These are phyloP conservation scores for Daedaleopsis nitida DNA, from an alignment of 768 basidiomycete species.

Conservation along the genomic window DNA sequence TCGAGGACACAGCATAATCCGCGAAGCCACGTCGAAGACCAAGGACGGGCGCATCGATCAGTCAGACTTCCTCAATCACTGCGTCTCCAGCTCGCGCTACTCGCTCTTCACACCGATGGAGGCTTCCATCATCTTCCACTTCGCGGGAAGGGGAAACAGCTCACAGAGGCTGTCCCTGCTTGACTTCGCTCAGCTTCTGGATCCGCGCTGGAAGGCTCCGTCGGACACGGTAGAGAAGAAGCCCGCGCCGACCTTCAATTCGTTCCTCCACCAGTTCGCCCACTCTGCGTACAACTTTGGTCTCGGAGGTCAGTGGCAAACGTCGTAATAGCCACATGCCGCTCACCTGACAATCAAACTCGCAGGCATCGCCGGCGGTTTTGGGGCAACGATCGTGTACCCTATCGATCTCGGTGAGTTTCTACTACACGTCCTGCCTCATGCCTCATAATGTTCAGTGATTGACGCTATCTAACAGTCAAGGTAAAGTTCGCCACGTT, in stretches of 20 bases:
- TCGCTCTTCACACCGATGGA: constrained; percentile 98
- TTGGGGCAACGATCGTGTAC: constrained; percentile 97
- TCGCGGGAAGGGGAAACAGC: constrained; percentile 79
- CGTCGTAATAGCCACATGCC: background rate
- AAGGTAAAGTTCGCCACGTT: constrained; percentile 53
- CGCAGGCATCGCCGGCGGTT: constrained; percentile 84
- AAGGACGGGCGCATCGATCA: constrained; percentile 96
- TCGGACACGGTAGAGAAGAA: constrained; percentile 47
- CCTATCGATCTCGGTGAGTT: constrained; percentile 89
- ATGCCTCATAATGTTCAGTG: constrained; percentile 12
- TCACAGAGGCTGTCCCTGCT: constrained; percentile 75
- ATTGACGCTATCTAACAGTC: constrained; percentile 43
- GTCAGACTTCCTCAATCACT: constrained; percentile 91
- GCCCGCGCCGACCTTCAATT: constrained; percentile 33
- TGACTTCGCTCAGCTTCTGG: constrained; percentile 92
- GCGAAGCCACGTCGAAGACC: constrained; percentile 85
- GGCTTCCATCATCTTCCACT: constrained; percentile 97
- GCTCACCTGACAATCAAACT: background rate
- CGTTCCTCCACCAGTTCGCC: constrained; percentile 56
- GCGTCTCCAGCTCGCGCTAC: constrained; percentile 86
- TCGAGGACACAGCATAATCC: constrained; percentile 62
- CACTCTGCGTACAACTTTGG: constrained; percentile 85
- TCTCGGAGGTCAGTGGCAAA: constrained; percentile 65
- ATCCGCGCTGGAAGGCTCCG: constrained; percentile 85
- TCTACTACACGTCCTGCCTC: background rate